Evolutionary conservation across 176 grass and related monocot genomes (phyloP), one percentile per base, ranked within the genome.

Genomic region (Aegilops tauschii): DNA sequence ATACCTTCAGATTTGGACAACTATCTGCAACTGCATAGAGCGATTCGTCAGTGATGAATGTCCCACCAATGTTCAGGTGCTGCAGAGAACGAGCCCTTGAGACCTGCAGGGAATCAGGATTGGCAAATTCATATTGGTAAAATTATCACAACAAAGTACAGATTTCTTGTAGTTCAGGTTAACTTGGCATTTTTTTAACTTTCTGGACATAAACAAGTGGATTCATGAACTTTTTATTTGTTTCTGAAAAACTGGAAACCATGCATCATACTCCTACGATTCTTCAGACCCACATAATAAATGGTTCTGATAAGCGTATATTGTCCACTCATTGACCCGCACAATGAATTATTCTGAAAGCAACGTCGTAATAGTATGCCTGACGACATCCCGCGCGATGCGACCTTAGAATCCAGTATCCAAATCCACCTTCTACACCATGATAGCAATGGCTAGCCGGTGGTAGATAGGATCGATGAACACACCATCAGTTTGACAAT

Each of bases 31-130:
- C 89, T 76, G 93, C 93, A 80, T 89, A 94, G 72, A 95, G 80
- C 40, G 96, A 92, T 84, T 98, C 93, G 69, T 98, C 93, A 8
- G 92, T 98, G 79, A 98, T 95, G 36, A 98, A 98, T 80, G 93
- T 98, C 7, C 93, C 96, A 35, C 93, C 96, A 35, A 95, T 90
- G 76, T 98, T 98, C 64, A 98, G 90, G 50, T 95, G 86, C 85
- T 92, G 78, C 72, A 98, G 72, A 84, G 93, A 98, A 82, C 87
- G 90, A 68, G 96, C 91, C 87, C 88, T 94, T 82, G 92, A 92
- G 82, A 98, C 86, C 93, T 98, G 76, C 54, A 93, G 21, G 30
- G 27, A 21, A 82, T 5, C 0, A 45, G 70, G 2, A 37, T 80
- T 68, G 47, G 81, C 59, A 79, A 76, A 80, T 36, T 7, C 6